Base-by-base conservation (phyloP, 805 yeast species). In the Yamadazyma olivae region DNA sequence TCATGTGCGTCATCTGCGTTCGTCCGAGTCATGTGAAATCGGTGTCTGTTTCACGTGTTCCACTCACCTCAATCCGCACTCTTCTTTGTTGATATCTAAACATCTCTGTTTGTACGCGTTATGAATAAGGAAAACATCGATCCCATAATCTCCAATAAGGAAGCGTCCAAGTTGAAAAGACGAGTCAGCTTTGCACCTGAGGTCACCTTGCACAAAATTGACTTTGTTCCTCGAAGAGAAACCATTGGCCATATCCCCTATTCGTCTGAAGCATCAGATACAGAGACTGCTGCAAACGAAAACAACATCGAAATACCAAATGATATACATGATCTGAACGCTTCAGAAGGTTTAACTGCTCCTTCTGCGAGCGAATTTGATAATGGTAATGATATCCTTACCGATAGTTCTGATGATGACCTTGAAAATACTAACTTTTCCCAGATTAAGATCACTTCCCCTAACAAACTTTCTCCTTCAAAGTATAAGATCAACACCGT, bases 141-240 rank as follows among this genome's bases (percentile, higher is more conserved):
- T 27, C 38, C 38, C 17, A 17, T 16, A 20, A 35, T 36, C 5
- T 9, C 38, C 10, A 13, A 24, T 10, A 27, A 25, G 17, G 24
- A 18, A 15, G 6, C 30, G 12, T 7, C 15, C 20, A 27, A 22
- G 16, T 22, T 21, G 18, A 49, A 59, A 24, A 59, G 91, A 39
- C 59, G 91, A 17, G 91, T 84, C 4, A 79, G 88, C 4, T 84
- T 84, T 65, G 90, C 90, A 1, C 84, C 84, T 1, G 85, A 79
- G 46, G 86, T 80, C 0, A 79, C 83, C 3, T 64, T 81, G 27
- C 85, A 80, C 49, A 75, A 78, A 49, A 68, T 71, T 45, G 79
- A 60, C 40, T 54, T 56, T 41, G 58, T 60, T 30, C 63, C 59
- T 6, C 37, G 64, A 35, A 38, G 61, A 30, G 52, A 57, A 33